These are phyloP conservation scores for Colletotrichum sublineola DNA, from an alignment of 2,329 filamentous ascomycete genomes.

Conservation along the genomic window DNA sequence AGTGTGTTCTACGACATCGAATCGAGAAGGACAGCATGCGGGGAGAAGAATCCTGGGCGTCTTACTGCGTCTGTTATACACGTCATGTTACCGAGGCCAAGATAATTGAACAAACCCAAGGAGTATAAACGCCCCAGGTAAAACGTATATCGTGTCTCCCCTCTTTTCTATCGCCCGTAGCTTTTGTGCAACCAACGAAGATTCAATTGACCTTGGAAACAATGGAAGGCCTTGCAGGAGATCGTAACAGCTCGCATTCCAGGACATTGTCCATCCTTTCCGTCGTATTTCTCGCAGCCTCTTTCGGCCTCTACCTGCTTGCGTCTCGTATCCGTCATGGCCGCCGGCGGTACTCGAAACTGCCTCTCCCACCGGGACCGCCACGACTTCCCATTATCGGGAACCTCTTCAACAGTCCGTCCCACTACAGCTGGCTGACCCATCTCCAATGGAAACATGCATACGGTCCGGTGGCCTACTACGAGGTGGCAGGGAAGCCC, in stretches of 20 bases:
- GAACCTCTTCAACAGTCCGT: conserved; percentile 22
- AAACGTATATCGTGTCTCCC: not conserved
- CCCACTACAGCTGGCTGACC: conserved; percentile 14
- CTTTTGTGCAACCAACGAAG: too few species aligned
- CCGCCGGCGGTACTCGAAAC: not conserved
- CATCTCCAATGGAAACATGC: conserved; percentile 22
- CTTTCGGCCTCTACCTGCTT: not conserved
- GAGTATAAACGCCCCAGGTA: too few species aligned
- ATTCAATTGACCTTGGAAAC: not conserved
- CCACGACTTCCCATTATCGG: conserved; percentile 7
- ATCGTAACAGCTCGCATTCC: not conserved
- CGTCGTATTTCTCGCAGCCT: not conserved
- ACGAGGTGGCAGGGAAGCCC: not conserved
- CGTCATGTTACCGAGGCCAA: not conserved
- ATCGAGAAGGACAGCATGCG: not conserved
- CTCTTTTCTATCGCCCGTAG: not conserved
- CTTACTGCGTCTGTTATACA: not conserved
- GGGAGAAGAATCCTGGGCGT: not conserved
- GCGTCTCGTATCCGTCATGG: not conserved
- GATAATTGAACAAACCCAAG: not conserved
- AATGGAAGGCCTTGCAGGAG: not conserved
- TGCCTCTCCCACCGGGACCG: conserved; percentile 20
- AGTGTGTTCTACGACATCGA: not conserved
- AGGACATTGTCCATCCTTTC: not conserved
- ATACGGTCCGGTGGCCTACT: conserved; percentile 20